Conservation (phyloP, 2,329 filamentous ascomycete species). For the Phaeosphaeriaceae sp. region DNA sequence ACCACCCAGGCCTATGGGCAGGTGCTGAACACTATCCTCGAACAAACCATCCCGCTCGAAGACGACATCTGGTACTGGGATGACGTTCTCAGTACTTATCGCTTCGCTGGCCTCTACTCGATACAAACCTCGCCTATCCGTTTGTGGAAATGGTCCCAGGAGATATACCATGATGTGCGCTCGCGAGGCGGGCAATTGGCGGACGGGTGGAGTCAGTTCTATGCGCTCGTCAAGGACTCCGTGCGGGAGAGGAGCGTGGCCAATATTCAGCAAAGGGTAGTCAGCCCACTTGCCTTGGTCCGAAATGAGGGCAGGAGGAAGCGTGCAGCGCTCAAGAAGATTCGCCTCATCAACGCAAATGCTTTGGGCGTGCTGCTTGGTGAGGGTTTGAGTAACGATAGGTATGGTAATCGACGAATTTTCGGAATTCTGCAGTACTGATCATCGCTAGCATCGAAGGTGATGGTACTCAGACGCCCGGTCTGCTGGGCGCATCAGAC, state of each 20-base stretch:
- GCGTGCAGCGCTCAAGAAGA: conserved; percentile 72
- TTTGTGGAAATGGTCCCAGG: conserved; percentile 74
- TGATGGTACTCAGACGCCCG: conserved; percentile 56
- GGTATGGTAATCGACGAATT: conserved; percentile 19
- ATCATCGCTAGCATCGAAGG: conserved; percentile 67
- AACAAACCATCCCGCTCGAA: conserved; percentile 82
- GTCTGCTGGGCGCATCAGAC: conserved; percentile 55
- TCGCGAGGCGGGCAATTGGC: conserved; percentile 50
- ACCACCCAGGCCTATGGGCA: conserved; percentile 89
- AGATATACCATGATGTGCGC: conserved; percentile 72
- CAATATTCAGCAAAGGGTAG: conserved; percentile 74
- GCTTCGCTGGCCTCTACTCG: conserved; percentile 81
- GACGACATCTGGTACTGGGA: conserved; percentile 98
- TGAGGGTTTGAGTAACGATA: conserved; percentile 74
- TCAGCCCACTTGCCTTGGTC: conserved; percentile 80
- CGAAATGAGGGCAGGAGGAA: conserved; percentile 79
- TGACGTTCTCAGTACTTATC: conserved; percentile 79
- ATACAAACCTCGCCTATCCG: conserved; percentile 83
- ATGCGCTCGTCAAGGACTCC: conserved; percentile 78
- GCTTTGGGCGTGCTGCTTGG: conserved; percentile 87
- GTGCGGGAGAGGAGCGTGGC: conserved; percentile 75
- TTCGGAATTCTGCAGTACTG: conserved; percentile 7
- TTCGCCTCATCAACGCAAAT: conserved; percentile 83
- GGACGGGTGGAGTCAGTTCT: conserved; percentile 70
- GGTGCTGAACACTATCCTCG: conserved; percentile 77